Base-by-base conservation (phyloP, 208 protist species). In the Crithidia sp. region DNA sequence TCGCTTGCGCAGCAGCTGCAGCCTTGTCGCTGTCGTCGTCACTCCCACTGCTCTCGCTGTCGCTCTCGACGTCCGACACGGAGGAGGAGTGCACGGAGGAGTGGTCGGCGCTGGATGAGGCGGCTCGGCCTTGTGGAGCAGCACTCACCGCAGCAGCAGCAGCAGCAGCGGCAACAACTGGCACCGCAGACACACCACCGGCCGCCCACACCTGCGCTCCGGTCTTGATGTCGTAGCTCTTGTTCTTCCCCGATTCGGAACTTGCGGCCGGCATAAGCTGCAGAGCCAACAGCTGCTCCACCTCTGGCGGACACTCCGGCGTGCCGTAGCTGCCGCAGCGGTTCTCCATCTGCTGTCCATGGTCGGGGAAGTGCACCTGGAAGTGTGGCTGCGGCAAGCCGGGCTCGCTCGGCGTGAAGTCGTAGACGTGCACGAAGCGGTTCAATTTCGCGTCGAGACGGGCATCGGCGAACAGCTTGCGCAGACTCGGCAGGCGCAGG, bases 371-470 rank as follows among this genome's bases (percentile, higher is more conserved):
- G 43, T 76, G 49, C 53, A 97, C 86, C 37, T 66, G 83, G 68
- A 87, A 95, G 82, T 97, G 93, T 39, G 90, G 93, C 59, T 82
- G 63, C 40, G 86, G 84, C 58, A 96, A 66, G 19, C 39, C 50
- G 10, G 76, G 54, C 62, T 90, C 93, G 64, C 83, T 82, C n/a
- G 81, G 78, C 9, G 90, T 97, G 71, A 97, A 97, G 79, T 97
- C 93, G 81, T 97, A 97, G n/a, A 97, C 93, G 68, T 97, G 93
- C 9, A 97, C 84, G 66, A 95, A 97, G 56, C 93, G 88, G 76
- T 96, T 96, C 12, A 72, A 41, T 58, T 79, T 87, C 9, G 90
- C 79, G 70, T 95, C 89, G 19, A 97, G 72, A 10, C 76, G 84
- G 60, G 85, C 84, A 28, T 74, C 76, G 19, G 82, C 79, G 69